Base-by-base conservation (phyloP, 192 early-diverging fungal species). In the Coemansia sp. region DNA sequence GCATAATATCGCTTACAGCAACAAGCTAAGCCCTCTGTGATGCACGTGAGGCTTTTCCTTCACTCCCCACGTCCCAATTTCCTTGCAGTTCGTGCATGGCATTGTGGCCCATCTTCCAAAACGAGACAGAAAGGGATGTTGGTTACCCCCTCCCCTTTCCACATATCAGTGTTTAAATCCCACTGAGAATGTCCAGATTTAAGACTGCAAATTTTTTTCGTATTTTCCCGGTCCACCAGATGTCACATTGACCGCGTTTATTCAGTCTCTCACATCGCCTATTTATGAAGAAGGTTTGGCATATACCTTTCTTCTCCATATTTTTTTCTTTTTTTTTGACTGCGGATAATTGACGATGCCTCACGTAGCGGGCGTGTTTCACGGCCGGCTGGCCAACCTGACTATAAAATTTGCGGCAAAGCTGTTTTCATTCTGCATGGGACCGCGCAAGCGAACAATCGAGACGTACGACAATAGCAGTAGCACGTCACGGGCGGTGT, bases 401-500 rank as follows among this genome's bases (percentile, higher is more conserved):
- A 57, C 66, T 8, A 37, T 76, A 26, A 64, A 56, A 36, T 69
- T 76, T 16, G 67, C 72, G 11, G 26, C 57, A 43, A 69, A 69
- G 12, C 41, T 59, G 16, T 51, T 69, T 32, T 58, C 72, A 11
- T 60, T 69, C 40, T 76, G 72, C 51, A 45, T 65, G 44, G 40
- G 50, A 10, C 48, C 62, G 14, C 62, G 62, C 21, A 56, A 59
- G 17, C 66, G 62, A 36, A 28, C 40, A 12, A 46, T 76, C 6
- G 37, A 21, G 18, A 18, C 49, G 15, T 32, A 41, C 8, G 56
- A 60, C 28, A 40, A 39, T 51, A 43, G 49, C 41, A 45, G 37
- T 56, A 48, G 31, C 10, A 64, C 72, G 37, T 69, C 72, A 7
- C 62, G 62, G 8, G 72, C 72, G 2, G 58, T 76, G 4, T 76